Evolutionary conservation across 1,284 basidiomycete genomes (phyloP).

Genomic region (Sanghuangporus sanghuang): DNA sequence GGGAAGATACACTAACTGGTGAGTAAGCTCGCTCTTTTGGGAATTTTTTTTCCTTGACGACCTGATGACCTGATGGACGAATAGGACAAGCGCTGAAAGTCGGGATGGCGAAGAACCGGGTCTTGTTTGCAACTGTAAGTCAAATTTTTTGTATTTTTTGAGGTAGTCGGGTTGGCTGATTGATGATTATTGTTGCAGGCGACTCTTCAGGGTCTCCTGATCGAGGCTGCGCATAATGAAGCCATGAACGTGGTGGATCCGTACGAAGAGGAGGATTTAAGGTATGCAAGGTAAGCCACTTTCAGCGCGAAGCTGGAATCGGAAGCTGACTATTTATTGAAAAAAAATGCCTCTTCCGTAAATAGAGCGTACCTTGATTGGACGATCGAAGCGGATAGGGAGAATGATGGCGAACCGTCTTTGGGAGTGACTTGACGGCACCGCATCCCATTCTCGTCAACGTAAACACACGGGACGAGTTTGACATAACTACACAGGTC

Average conservation of each 20-base stretch:
- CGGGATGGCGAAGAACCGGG: conserved; percentile 11
- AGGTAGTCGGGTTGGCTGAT: not conserved
- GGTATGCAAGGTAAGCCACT: conserved; percentile 1
- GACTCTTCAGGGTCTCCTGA: conserved; percentile 2
- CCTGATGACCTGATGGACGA: not conserved
- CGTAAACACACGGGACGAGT: not conserved
- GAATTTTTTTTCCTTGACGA: not conserved
- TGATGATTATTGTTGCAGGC: not conserved
- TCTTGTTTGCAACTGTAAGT: conserved; percentile 13
- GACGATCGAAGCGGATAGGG: conserved; percentile 10
- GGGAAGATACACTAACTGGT: not conserved
- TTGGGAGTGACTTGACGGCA: not conserved
- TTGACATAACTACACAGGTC: not conserved
- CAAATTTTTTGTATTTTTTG: not conserved
- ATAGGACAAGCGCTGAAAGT: conserved; percentile 12
- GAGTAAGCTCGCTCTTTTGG: not conserved
- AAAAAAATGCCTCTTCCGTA: not conserved
- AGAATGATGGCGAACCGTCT: conserved; percentile 3
- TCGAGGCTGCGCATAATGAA: conserved; percentile 9
- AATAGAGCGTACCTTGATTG: conserved; percentile 9
- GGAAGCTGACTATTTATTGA: not conserved
- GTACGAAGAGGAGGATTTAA: not conserved
- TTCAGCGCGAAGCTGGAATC: not conserved
- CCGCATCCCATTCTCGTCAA: not conserved
- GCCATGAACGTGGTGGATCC: conserved; percentile 2